Evolutionary conservation across 2,329 filamentous ascomycete species (phyloP).

Genomic region (Akanthomyces uredinophilus): DNA sequence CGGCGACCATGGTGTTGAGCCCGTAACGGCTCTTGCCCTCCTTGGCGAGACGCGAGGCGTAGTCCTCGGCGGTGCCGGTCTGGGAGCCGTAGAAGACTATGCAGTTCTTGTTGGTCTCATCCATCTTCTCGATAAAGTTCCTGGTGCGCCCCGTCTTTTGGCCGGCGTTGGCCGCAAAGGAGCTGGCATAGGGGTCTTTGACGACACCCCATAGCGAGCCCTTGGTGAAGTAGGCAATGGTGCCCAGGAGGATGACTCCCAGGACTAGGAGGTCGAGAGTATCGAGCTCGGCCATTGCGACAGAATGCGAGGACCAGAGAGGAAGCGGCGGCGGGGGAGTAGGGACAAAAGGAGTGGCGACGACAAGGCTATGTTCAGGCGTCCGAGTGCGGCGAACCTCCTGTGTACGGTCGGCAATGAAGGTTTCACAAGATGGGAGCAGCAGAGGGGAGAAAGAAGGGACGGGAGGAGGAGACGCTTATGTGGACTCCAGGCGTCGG

Average conservation of each 20-base stretch:
- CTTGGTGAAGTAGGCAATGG: constrained; percentile 94
- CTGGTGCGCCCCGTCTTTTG: constrained; percentile 79
- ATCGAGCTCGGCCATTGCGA: constrained; percentile 88
- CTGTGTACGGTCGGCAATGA: background rate
- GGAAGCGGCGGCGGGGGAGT: background rate
- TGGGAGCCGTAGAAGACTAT: constrained; percentile 98
- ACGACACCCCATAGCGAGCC: constrained; percentile 86
- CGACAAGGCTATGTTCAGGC: background rate
- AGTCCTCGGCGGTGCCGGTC: constrained; percentile 97
- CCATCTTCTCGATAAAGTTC: constrained; percentile 93
- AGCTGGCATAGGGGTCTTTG: constrained; percentile 82
- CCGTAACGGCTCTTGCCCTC: constrained; percentile 96
- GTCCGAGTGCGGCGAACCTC: constrained; percentile 4
- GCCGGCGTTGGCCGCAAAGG: constrained; percentile 64
- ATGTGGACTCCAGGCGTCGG: background rate
- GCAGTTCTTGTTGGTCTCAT: constrained; percentile 93
- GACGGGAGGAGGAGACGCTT: background rate
- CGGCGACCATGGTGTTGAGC: constrained; percentile 95
- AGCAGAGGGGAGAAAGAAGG: background rate
- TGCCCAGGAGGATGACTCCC: constrained; percentile 75
- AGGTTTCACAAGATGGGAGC: background rate
- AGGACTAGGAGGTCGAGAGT: constrained; percentile 94
- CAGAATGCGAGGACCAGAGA: constrained; percentile 11
- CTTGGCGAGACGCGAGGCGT: constrained; percentile 92
- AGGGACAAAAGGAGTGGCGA: background rate